Base-by-base conservation (phyloP, 129 eudicot genomes). In the Rutidosis leptorrhynchoides region DNA sequence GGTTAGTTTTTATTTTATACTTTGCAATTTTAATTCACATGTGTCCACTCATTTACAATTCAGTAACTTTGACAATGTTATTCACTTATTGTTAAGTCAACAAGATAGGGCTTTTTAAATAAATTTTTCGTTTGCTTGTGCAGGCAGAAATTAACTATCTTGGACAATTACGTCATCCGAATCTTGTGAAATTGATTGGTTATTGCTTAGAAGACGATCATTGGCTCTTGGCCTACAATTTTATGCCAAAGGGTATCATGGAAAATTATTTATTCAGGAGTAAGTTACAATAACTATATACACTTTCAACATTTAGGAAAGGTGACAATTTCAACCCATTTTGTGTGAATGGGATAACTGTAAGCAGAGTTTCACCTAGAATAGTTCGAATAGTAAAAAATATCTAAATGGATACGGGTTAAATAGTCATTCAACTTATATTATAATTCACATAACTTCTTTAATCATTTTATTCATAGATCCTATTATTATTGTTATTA, bases 181-280 rank as follows among this genome's bases (percentile, higher is more conserved):
- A n/a, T n/a, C n/a, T n/a, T n/a, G n/a, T n/a, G n/a, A n/a, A n/a
- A n/a, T n/a, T n/a, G n/a, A 77, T 89, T 14, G 96, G 96, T 71
- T 89, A 83, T 64, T 89, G 96, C 82, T 71, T 85, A 77, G 96
- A 89, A 76, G 96, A 89, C 58, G 96, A 89, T 40, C 96, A 89
- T 62, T 81, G 96, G 64, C 96, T 89, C 51, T 72, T 89, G 80
- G 96, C 81, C 22, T 89, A 89, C 11, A 93, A 89, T 81, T 89
- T 85, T 78, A 85, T 89, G 96, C 87, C 96, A 16, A 89, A 83
- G 75, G 96, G 96, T 67, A 89, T 93, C 85, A 78, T 85, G 96
- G 96, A 89, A 72, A 89, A 85, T 79, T 93, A 89, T 81, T 76
- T 89, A 55, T 89, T 89, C 80, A 81, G 96, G 64, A 85, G 96